Conservation (phyloP, 108 stramenopile genomes). For the Nitzschia sp. region DNA sequence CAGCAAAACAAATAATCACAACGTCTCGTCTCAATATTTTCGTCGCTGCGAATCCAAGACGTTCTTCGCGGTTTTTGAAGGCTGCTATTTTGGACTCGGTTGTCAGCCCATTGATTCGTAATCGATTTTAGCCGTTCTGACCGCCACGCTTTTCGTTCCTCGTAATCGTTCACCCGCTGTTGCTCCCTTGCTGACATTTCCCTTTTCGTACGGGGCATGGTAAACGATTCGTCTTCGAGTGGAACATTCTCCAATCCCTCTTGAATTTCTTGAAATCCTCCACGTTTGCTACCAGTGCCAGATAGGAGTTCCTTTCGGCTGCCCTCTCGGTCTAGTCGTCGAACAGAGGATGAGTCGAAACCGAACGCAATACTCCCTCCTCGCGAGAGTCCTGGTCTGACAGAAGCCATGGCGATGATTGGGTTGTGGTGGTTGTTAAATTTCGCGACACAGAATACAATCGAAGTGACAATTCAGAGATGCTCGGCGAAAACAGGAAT, state of each 20-base stretch:
- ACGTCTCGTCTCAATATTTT: neutral
- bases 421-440: neutral
- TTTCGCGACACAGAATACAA: neutral
- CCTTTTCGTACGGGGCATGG: neutral
- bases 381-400: neutral
- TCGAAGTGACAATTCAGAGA: neutral
- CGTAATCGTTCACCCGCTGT: neutral
- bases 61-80: constrained; percentile 4
- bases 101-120: constrained; percentile 17
- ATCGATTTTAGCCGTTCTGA: neutral
- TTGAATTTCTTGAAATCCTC: neutral
- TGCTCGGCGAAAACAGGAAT: neutral
- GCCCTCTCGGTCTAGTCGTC: neutral
- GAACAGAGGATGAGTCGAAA: neutral
- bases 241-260: neutral
- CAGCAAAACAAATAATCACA: neutral
- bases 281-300: neutral
- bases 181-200: neutral
- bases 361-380: neutral
- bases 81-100: constrained; percentile 2
- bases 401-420: neutral
- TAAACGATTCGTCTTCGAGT: neutral
- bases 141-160: neutral
- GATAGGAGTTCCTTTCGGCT: neutral
- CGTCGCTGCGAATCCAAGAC: neutral